These are phyloP conservation scores for Conoideocrella luteorostrata DNA, from an alignment of 2,329 filamentous ascomycete species.

Conservation along the genomic window DNA sequence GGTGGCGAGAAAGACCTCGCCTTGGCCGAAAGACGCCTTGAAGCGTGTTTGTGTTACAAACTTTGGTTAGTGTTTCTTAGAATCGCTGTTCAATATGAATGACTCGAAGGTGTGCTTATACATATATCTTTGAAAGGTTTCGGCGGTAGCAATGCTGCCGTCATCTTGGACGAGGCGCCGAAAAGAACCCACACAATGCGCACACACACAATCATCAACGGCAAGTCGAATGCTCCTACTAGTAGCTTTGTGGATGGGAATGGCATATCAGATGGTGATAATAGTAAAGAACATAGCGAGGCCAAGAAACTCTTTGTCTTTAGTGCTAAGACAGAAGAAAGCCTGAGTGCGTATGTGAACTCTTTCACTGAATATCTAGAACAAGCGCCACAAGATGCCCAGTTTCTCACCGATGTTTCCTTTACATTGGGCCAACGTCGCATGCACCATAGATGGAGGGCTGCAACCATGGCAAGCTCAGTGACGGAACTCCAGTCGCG, in stretches of 20 bases:
- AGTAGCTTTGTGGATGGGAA: too few relatives aligned
- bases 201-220: too few relatives aligned
- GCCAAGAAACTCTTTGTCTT: conserved; percentile 13
- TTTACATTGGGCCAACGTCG: conserved; percentile 24
- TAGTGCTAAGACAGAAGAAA: conserved; percentile 11
- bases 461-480: conserved; percentile 8
- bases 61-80: conserved; percentile 16
- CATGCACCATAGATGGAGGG: too few relatives aligned
- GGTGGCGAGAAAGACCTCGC: too few relatives aligned
- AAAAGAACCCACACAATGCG: neutral
- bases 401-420: conserved; percentile 14
- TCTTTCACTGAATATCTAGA: conserved; percentile 18
- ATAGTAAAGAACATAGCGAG: too few relatives aligned
- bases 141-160: conserved; percentile 18
- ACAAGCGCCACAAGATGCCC: neutral
- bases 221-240: too few relatives aligned
- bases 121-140: conserved; percentile 8
- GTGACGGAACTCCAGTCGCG: conserved; percentile 8
- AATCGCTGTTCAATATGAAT: too few relatives aligned
- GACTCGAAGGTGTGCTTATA: too few relatives aligned
- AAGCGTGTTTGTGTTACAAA: conserved; percentile 18
- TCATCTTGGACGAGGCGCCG: conserved; percentile 10
- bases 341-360: conserved; percentile 14
- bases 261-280: too few relatives aligned
- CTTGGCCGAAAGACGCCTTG: conserved; percentile 15